Percentiles rank a stretch among this genome's conserved stretches.
Conservation (phyloP, 75 land plant species). For the Picea sitchensis region DNA sequence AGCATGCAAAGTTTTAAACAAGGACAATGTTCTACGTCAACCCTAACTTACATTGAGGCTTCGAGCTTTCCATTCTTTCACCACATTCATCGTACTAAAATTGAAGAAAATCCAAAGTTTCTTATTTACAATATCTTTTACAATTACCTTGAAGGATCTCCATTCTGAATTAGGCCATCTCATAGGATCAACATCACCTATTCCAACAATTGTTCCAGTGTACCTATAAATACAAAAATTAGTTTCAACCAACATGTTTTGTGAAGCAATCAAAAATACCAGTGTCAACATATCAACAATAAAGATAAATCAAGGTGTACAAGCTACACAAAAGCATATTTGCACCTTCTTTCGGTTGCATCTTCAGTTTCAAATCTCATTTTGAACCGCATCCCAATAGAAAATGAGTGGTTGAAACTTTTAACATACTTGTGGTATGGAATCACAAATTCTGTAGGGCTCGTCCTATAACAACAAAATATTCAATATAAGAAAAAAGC, state of each 20-base stretch:
- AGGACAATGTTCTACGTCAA: too few species aligned
- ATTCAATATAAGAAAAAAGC: background rate
- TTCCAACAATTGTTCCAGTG: constrained; percentile 76
- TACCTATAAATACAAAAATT: constrained; percentile 34
- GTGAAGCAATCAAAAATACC: background rate
- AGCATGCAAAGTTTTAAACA: too few species aligned
- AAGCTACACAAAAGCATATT: background rate
- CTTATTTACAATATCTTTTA: background rate
- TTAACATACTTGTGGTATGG: constrained; percentile 58
- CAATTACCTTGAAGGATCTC: constrained; percentile 70
- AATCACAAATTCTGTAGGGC: constrained; percentile 72
- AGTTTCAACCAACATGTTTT: background rate
- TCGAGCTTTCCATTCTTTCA: too few species aligned
- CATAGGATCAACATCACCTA: constrained; percentile 76
- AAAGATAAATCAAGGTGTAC: too few species aligned
- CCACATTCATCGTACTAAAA: too few species aligned
- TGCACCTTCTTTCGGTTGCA: constrained; percentile 77
- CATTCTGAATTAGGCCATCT: constrained; percentile 95
- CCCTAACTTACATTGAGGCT: too few species aligned
- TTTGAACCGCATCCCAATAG: constrained; percentile 79
- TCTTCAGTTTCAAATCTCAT: constrained; percentile 83
- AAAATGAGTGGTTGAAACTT: constrained; percentile 37
- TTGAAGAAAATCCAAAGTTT: background rate
- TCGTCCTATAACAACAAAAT: constrained; percentile 45
- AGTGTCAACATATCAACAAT: background rate